Evolutionary conservation across 768 basidiomycete genomes (phyloP), one percentile per base, ranked within the genome.

Genomic region (Strobilomyces confusus): DNA sequence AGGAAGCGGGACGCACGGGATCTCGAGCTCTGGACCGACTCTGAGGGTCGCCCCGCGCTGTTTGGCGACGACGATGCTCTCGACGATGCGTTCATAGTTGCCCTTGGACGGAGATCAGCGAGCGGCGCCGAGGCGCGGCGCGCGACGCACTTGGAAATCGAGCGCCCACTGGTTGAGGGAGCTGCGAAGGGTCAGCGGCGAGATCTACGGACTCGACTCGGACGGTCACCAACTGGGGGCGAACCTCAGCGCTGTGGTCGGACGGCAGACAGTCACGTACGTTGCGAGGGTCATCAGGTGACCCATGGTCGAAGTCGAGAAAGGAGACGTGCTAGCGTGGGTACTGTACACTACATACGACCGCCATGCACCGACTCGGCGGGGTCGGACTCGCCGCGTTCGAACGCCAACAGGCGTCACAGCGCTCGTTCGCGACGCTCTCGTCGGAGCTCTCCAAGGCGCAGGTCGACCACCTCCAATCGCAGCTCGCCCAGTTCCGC

Each of bases 81-180:
- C 77, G 37, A 98, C 69, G 52, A 98, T 98, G 20, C 97, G 84
- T 59, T 93, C 88, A 63, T 89, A 82, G 67, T 98, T 99, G 25
- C 97, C 97, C 92, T 97, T n/a, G n/a, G 44, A 40, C 20, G 19
- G 20, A 7, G 22, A 34, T 49, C 14, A 42, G 48, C 41, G 22
- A 53, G 43, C 12, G 23, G 12, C n/a, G 20, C 30, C 29, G 20
- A 42, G 12, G 9, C n/a, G 4, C 0, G 3, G 26, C 14, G 7
- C n/a, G 29, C 26, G 14, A 57, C 74, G 56, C 63, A 88, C 94
- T 66, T 95, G 84, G 57, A 98, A 98, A 69, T 98, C 95, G 36
- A 98, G 73, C 8, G 97, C 90, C 93, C 95, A 98, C 72, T 99
- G 95, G 64, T 98, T 95, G 26, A 99, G 76, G 15, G 93, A 94